These are phyloP conservation scores for Ascochyta rabiei DNA, from an alignment of 2,329 filamentous ascomycete species.

Conservation along the genomic window DNA sequence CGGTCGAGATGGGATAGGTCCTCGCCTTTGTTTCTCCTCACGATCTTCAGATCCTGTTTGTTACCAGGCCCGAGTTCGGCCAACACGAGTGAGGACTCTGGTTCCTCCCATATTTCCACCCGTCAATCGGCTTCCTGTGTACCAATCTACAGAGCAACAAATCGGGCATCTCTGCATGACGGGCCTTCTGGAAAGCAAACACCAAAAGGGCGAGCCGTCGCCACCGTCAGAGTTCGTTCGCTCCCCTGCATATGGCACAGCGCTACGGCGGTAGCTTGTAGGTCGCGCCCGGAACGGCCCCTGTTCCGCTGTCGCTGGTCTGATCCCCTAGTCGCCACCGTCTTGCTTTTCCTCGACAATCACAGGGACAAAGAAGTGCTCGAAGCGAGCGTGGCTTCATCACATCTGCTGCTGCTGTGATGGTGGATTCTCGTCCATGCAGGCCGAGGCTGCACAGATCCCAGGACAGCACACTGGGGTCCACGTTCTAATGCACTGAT, in stretches of 20 bases:
- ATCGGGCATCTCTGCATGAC: slow-evolving; percentile 5
- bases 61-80: too few species aligned
- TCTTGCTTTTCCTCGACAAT: background rate
- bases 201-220: background rate
- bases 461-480: slow-evolving; percentile 14
- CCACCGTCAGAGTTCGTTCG: background rate
- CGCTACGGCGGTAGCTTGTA: slow-evolving; percentile 6
- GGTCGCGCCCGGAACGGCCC: slow-evolving; percentile 9
- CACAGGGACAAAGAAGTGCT: background rate
- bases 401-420: slow-evolving; percentile 4
- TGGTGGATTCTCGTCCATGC: slow-evolving; percentile 4
- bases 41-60: too few species aligned
- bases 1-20: slow-evolving; percentile 38
- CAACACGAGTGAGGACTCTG: too few species aligned
- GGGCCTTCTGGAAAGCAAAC: background rate
- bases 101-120: too few species aligned
- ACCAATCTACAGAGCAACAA: background rate
- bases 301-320: background rate
- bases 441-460: slow-evolving; percentile 20
- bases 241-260: slow-evolving; percentile 10
- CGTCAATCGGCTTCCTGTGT: background rate
- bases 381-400: background rate
- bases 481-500: slow-evolving; percentile 14
- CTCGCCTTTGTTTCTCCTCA: background rate
- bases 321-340: background rate